Evolutionary conservation across 192 early-diverging fungal species (phyloP).

Genomic region (Bifiguratus adelaidae): DNA sequence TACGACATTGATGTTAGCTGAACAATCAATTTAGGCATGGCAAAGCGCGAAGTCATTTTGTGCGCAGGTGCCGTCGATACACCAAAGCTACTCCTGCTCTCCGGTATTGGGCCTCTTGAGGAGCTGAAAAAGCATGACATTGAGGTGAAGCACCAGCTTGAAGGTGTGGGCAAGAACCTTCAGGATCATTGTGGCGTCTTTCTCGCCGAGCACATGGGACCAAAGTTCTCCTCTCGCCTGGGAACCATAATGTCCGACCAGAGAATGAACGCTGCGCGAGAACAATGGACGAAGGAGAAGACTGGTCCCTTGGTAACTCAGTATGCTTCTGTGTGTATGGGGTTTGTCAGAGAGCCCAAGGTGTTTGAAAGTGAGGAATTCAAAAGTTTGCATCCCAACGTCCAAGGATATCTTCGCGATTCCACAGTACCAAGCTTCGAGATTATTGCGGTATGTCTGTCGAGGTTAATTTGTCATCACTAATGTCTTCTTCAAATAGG

Average conservation of each 20-base stretch:
- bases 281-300: background rate
- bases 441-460: too few species aligned
- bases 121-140: constrained; percentile 8
- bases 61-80: constrained; percentile 19
- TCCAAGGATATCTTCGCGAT: background rate
- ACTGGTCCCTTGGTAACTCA: background rate
- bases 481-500: too few species aligned
- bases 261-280: background rate
- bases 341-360: background rate
- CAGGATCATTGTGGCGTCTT: constrained; percentile 13
- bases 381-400: background rate
- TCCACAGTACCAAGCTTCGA: background rate
- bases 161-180: constrained; percentile 25
- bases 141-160: constrained; percentile 7
- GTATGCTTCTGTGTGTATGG: background rate
- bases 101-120: constrained; percentile 21
- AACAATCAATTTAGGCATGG: too few species aligned
- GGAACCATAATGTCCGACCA: background rate
- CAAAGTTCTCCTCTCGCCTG: background rate
- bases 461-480: too few species aligned
- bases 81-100: constrained; percentile 17
- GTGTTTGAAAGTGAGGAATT: background rate
- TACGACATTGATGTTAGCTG: constrained; percentile 3
- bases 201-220: constrained; percentile 4
- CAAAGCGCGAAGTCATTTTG: constrained; percentile 32